Evolutionary conservation across 176 grass and related monocot genomes (phyloP).

Genomic region (Musa acuminata): DNA sequence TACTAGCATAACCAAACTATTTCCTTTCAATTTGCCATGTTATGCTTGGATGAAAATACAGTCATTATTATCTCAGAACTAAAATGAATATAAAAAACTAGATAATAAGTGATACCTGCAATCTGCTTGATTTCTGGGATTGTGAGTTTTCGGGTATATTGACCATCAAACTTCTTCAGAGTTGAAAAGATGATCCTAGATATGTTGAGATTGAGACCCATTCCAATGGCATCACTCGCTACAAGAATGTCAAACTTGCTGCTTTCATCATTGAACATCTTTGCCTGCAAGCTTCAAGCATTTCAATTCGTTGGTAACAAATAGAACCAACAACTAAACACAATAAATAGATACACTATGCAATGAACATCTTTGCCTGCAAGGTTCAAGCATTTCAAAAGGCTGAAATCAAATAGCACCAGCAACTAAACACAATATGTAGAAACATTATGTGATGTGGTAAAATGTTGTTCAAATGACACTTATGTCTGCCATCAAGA

Average conservation of each 20-base stretch:
- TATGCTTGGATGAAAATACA: background rate
- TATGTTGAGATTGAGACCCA: slow-evolving; percentile 99
- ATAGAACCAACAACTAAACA: background rate
- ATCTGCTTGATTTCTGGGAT: slow-evolving; percentile 91
- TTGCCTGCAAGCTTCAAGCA: slow-evolving; percentile 51
- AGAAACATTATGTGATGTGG: no score
- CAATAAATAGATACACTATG: background rate
- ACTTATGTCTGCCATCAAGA: no score
- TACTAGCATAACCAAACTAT: background rate
- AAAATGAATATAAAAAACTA: slow-evolving; percentile 19
- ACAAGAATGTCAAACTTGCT: slow-evolving; percentile 89
- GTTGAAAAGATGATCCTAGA: slow-evolving; percentile 96
- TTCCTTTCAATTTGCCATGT: background rate
- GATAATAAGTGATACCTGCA: slow-evolving; percentile 53
- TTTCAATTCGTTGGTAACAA: slow-evolving; percentile 14
- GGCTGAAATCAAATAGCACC: no score
- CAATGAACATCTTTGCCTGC: background rate
- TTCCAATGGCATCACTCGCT: slow-evolving; percentile 94
- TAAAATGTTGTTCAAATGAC: no score
- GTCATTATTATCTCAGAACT: slow-evolving; percentile 2
- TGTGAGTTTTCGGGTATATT: slow-evolving; percentile 46
- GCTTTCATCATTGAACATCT: slow-evolving; percentile 89
- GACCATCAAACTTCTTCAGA: slow-evolving; percentile 79
- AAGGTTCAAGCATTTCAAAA: background rate
- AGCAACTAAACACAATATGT: no score